Evolutionary conservation across 192 early-diverging fungal species (phyloP), one percentile per base, ranked within the genome.

Genomic region (Obelidium mucronatum): DNA sequence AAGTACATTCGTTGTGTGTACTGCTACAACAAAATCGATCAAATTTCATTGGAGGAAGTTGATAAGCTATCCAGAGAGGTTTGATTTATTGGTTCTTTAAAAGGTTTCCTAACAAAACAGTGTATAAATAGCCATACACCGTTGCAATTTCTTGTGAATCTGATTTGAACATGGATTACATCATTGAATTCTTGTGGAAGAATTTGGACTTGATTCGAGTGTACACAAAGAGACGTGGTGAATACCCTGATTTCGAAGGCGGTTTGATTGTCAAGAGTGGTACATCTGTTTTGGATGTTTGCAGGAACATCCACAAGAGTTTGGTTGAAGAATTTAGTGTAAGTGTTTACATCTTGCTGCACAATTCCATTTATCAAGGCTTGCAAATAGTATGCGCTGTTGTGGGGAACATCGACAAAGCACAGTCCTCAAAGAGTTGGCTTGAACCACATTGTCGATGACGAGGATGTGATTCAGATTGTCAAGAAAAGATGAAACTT

Each of bases 341-440:
- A 35, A 28, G 74, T 58, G 1, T 60, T 33, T 37, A 6, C 22
- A 39, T 24, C 1, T 37, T 74, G 8, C 53, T 33, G 15, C 42
- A n/a, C 75, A 30, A 62, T 28, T n/a, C 22, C 33, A 48, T 17
- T 78, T 68, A 51, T 0, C n/a, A 19, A 59, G 44, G 54, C 37
- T 42, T 1, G 13, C 56, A 19, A 67, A 3, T 42, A 86, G 84
- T 98, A 95, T 80, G 97, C 97, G 1, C 85, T 99, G 42, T 96
- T 99, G 15, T 99, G 97, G 97, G 95, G 95, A 35, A 90, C 86
- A 51, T 97, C 95, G 19, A 91, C 97, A 64, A 99, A 99, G 79
- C 96, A 99, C 84, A 95, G 91, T 77, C 97, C 97, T 34, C 97
- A 99, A 81, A 90, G 94, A 70, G 97, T 96, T 2, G 96, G 97